Base-by-base conservation (phyloP, 257 asterid species). In the Solanum arcanum region DNA sequence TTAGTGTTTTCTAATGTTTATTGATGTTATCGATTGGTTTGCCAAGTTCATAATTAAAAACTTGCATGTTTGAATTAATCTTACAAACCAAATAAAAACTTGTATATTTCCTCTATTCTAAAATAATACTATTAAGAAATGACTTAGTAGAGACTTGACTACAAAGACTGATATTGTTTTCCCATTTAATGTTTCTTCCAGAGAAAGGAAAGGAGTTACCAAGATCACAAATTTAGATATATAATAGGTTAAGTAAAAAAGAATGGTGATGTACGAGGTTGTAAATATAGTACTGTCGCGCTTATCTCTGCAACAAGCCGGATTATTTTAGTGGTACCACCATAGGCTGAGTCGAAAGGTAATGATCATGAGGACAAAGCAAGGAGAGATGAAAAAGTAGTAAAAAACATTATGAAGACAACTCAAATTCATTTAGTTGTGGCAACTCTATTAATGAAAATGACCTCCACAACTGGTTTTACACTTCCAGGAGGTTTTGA, bases 401-500 rank as follows among this genome's bases (percentile, higher is more conserved):
- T 62, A 15, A 7, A n/a, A 11, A n/a, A 62, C n/a, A 62, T 62
- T 62, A 10, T 62, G 70, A 62, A 62, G 16, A 10, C 7, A 23
- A 3, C 15, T 23, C 16, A 62, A 23, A n/a, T 11, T 14, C 70
- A 62, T 62, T 62, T 62, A 62, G 33, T 62, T 62, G 70, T 62
- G 31, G 31, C 70, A 11, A 5, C 31, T 5, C 31, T 62, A n/a
- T n/a, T 62, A 62, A 23, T n/a, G 16, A 62, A 31, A n/a, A 31
- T 62, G 0, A 62, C 16, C 15, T 62, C n/a, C 70, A 11, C 31
- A 62, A 7, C 33, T n/a, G 33, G 29, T 62, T 62, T 62, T 5
- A 62, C 89, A 5, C 10, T 89, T 9, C 87, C 89, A 6, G 88
- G 88, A 10, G 91, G 91, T n/a, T 84, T 64, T 52, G 59, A 75